Evolutionary conservation across 345 rosid genomes (phyloP).

Genomic region (Clausena lansium): DNA sequence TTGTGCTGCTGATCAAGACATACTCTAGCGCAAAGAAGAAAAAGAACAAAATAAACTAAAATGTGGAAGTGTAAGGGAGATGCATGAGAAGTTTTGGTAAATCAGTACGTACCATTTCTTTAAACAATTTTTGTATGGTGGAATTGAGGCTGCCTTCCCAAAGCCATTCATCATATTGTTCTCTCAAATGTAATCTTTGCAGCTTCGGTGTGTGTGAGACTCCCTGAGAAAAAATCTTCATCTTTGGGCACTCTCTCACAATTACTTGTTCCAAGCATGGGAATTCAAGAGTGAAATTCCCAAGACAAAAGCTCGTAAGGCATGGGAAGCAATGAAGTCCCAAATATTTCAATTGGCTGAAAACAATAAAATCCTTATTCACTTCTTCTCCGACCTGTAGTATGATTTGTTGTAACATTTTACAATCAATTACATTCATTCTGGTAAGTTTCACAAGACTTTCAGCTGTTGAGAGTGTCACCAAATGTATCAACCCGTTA

Average conservation of each 20-base stretch:
- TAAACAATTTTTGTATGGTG: background rate
- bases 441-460: slow-evolving; percentile 11
- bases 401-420: slow-evolving; percentile 15
- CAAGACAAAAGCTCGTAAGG: slow-evolving; percentile 3
- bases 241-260: background rate
- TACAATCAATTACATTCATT: slow-evolving; percentile 18
- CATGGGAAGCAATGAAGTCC: slow-evolving; percentile 11
- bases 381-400: background rate
- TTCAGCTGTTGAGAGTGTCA: slow-evolving; percentile 16
- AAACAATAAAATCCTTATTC: background rate
- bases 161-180: background rate
- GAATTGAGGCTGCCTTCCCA: background rate
- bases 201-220: background rate
- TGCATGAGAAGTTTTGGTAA: background rate
- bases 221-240: background rate
- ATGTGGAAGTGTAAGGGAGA: background rate
- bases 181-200: background rate
- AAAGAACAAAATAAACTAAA: background rate
- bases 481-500: slow-evolving; percentile 6
- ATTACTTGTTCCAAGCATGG: background rate
- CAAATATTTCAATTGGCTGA: slow-evolving; percentile 14
- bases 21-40: background rate
- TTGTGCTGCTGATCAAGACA: background rate
- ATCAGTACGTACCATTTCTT: background rate
- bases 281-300: background rate